Evolutionary conservation across 345 rosid genomes (phyloP), one percentile per base, ranked within the genome.

Genomic region (Xanthoceras sorbifolium): DNA sequence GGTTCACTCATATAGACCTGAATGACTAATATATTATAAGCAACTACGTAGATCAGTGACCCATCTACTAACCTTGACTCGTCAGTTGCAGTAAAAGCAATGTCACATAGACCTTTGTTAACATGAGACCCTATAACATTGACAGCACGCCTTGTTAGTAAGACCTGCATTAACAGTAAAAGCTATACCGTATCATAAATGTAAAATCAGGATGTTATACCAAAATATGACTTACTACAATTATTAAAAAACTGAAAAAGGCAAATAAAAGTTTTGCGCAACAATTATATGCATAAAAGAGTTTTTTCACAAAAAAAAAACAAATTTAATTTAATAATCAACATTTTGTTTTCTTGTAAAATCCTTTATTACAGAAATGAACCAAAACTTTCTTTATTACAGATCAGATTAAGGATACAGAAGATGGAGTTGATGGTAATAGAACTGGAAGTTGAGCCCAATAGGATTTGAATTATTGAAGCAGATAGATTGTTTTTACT

Each of bases 21-120:
- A 78, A 40, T 23, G 18, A 32, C 29, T 72, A 29, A 26, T 55
- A 14, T 32, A 54, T 32, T 26, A 34, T 6, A 54, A n/a, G 31
- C 54, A 17, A 67, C 1, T 20, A 44, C 26, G 28, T 14, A 2
- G 32, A 42, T 17, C 34, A 48, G 14, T 23, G 22, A 15, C 4
- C 61, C 42, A 46, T 72, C 61, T 32, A 77, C 86, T 54, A 69
- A 93, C 99, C 93, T 91, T 82, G 93, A 87, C 66, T 82, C 81
- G 73, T 89, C 94, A 76, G 69, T 71, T 64, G 83, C 73, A 52
- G 77, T 77, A 57, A 92, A 91, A 63, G 96, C 89, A 73, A 96
- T 80, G 81, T 90, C 97, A 64, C 93, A 86, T 69, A 92, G 82
- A 73, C 97, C 97, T 74, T 84, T 86, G 29, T 14, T 79, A 73